A percentile compares a stretch with the other conserved stretches of the same genome.
Evolutionary conservation across 768 basidiomycete species (phyloP).

Genomic region (Naganishia friedmannii): DNA sequence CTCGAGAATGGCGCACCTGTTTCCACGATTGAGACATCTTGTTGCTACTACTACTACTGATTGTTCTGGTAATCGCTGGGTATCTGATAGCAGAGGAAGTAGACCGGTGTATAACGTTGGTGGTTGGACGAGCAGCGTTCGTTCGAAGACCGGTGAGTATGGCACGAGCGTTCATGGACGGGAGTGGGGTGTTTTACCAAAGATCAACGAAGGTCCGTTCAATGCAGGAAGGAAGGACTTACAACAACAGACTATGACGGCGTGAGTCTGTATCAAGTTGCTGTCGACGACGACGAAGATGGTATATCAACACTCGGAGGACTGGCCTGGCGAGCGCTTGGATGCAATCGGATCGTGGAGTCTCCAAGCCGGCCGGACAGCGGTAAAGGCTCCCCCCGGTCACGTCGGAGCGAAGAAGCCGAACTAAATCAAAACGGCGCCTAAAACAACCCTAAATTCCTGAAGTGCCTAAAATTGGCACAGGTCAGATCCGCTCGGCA

Average conservation of each 20-base stretch:
- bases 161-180: neutral
- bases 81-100: neutral
- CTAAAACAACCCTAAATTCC: too few species aligned
- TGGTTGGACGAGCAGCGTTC: neutral
- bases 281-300: neutral
- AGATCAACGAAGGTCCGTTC: neutral
- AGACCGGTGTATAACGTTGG: neutral
- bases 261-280: neutral
- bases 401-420: neutral
- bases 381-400: neutral
- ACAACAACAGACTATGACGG: slow-evolving; percentile 1
- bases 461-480: too few species aligned
- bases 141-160: neutral
- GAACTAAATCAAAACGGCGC: neutral
- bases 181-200: neutral
- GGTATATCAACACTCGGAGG: neutral
- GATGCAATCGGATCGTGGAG: neutral
- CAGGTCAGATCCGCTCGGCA: too few species aligned
- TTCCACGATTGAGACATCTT: slow-evolving; percentile 24
- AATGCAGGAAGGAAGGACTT: neutral
- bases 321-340: neutral
- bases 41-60: neutral
- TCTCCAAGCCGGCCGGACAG: neutral
- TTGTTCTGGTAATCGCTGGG: neutral
- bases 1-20: neutral